phyloP scores from a whole-genome alignment of 106 monocot genomes.

The Apostasia shenzhenica region DNA sequence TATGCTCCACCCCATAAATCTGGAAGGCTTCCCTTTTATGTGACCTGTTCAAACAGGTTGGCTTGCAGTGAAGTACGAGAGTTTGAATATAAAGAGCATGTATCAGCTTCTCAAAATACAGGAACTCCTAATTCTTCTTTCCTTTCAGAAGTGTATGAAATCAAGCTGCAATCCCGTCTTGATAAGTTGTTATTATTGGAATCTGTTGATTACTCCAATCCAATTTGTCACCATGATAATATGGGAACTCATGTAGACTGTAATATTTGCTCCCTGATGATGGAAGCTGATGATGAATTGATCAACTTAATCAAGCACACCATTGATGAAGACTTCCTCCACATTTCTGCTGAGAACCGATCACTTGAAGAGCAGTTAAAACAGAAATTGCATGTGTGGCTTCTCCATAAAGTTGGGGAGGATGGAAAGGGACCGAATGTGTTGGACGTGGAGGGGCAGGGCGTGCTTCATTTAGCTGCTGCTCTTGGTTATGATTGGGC shows the following conservation, averaged over 20 bases:
- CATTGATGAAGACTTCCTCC: conserved; percentile 14
- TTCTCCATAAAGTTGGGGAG: conserved; percentile 62
- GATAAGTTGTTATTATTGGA: conserved; percentile 53
- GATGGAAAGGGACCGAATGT: conserved; percentile 72
- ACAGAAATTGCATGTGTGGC: conserved; percentile 69
- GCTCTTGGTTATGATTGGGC: conserved; percentile 95
- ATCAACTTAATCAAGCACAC: conserved; percentile 25
- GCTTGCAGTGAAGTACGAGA: conserved; percentile 94
- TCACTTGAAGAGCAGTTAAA: conserved; percentile 41
- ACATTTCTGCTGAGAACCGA: conserved; percentile 21
- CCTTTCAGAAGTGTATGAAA: conserved; percentile 21
- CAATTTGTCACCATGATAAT: background rate
- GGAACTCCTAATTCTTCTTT: conserved; percentile 28
- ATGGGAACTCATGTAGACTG: conserved; percentile 33
- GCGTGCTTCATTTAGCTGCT: conserved; percentile 87
- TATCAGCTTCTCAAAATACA: conserved; percentile 16
- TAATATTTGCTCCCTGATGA: conserved; percentile 48
- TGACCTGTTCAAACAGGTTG: conserved; percentile 82
- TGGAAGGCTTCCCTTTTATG: conserved; percentile 84
- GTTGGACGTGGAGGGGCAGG: conserved; percentile 70
- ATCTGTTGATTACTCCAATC: conserved; percentile 13
- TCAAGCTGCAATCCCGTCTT: conserved; percentile 51
- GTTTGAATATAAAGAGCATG: conserved; percentile 56
- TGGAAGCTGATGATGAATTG: conserved; percentile 45
- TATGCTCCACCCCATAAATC: conserved; percentile 54